These are phyloP conservation scores for Taphrina pruni DNA, from an alignment of 1,139 yeast species.

Conservation along the genomic window DNA sequence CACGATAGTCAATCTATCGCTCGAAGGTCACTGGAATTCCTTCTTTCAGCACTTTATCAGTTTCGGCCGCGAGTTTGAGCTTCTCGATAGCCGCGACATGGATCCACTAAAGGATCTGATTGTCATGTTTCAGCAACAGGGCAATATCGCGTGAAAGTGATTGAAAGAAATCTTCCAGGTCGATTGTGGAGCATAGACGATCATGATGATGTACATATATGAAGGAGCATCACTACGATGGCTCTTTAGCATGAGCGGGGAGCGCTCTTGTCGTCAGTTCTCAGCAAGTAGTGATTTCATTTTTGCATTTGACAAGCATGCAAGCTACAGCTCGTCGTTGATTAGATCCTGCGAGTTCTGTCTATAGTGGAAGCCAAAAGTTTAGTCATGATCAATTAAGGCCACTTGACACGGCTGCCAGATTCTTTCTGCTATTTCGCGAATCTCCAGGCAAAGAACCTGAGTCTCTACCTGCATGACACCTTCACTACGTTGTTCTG, in stretches of 20 bases:
- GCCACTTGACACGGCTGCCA: no score
- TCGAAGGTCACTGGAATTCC: slow-evolving; percentile 98
- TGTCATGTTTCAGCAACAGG: slow-evolving; percentile 76
- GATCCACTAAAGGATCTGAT: slow-evolving; percentile 79
- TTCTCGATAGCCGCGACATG: slow-evolving; percentile 78
- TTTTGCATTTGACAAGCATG: background rate
- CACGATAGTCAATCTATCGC: slow-evolving; percentile 80
- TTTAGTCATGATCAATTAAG: no score
- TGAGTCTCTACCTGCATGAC: no score
- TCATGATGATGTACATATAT: slow-evolving; percentile 10
- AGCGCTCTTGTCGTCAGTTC: background rate
- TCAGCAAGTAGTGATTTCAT: background rate
- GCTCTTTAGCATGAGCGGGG: slow-evolving; percentile 14
- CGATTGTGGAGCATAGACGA: background rate
- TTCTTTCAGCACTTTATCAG: slow-evolving; percentile 95
- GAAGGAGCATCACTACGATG: background rate
- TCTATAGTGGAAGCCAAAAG: no score
- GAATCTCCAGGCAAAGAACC: no score
- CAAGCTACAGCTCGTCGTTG: background rate
- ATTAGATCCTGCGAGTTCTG: no score
- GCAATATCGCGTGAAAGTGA: slow-evolving; percentile 60
- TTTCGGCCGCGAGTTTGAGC: slow-evolving; percentile 79
- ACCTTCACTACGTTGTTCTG: no score
- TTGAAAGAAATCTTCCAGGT: no score
- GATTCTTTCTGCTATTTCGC: no score